Evolutionary conservation across 768 basidiomycete species (phyloP).

Genomic region (Cubamyces sp.): DNA sequence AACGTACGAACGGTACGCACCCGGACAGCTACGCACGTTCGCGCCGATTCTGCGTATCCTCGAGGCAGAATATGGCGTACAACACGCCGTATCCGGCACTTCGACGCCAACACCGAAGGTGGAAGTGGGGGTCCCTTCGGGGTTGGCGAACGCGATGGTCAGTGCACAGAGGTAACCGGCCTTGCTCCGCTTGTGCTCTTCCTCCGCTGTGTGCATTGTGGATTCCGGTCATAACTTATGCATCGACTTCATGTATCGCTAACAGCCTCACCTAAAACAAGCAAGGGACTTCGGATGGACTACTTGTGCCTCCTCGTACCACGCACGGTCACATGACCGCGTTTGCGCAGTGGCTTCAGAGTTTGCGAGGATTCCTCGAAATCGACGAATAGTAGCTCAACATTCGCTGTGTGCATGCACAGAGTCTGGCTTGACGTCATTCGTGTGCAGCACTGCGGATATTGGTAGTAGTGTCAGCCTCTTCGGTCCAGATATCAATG

Average conservation of each 20-base stretch:
- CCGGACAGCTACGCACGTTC: conserved; percentile 45
- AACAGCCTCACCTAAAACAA: no score
- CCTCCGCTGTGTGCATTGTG: no score
- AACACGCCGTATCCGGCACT: conserved; percentile 18
- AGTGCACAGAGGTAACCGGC: background rate
- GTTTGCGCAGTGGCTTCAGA: background rate
- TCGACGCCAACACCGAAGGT: conserved; percentile 25
- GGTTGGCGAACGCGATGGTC: background rate
- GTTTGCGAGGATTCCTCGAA: background rate
- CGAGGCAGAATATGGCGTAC: conserved; percentile 7
- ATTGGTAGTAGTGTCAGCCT: conserved; percentile 4
- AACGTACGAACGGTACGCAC: conserved; percentile 61
- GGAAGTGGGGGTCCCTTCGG: conserved; percentile 13
- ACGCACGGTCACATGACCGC: conserved; percentile 4
- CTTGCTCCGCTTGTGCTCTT: no score
- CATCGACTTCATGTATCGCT: no score
- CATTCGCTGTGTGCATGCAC: no score
- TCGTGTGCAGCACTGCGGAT: background rate
- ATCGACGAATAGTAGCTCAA: no score
- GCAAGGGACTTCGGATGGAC: no score
- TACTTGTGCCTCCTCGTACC: no score
- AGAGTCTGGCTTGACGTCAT: no score
- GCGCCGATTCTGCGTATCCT: conserved; percentile 27
- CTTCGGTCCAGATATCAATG: background rate
- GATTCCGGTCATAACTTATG: no score